phyloP scores from a whole-genome alignment of 176 grass and related monocot genomes.

The Musa beccarii region DNA sequence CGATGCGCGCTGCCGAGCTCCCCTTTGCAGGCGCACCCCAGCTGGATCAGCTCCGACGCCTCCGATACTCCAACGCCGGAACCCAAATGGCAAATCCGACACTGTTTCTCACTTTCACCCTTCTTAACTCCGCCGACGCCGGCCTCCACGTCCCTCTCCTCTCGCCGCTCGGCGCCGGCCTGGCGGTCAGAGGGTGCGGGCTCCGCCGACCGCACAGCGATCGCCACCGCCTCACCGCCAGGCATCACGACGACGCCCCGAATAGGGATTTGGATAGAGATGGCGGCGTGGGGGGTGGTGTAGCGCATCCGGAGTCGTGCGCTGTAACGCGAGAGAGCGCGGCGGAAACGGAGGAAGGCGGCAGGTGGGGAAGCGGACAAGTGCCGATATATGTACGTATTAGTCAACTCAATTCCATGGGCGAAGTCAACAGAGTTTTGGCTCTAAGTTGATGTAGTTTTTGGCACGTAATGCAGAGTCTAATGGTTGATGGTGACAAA shows the following conservation, averaged over 20 bases:
- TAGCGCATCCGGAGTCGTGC: no score
- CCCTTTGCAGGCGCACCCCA: constrained; percentile 15
- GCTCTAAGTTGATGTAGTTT: no score
- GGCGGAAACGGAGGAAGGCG: no score
- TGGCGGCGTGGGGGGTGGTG: no score
- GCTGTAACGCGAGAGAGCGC: no score
- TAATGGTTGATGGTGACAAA: no score
- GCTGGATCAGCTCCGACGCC: neutral
- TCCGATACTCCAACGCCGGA: neutral
- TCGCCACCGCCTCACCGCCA: neutral
- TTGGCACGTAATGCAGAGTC: no score
- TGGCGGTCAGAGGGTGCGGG: neutral
- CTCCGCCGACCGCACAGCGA: neutral
- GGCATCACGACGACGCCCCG: neutral
- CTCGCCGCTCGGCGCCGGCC: neutral
- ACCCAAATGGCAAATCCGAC: constrained; percentile 14
- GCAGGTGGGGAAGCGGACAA: no score
- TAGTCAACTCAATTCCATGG: no score
- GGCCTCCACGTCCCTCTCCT: neutral
- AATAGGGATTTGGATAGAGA: neutral
- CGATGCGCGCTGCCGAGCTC: constrained; percentile 12
- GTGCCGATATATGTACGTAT: no score
- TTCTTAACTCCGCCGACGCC: neutral
- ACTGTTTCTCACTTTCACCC: neutral
- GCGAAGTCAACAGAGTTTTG: no score